These are phyloP conservation scores for Suillus cothurnatus DNA, from an alignment of 768 basidiomycete species.

Conservation along the genomic window DNA sequence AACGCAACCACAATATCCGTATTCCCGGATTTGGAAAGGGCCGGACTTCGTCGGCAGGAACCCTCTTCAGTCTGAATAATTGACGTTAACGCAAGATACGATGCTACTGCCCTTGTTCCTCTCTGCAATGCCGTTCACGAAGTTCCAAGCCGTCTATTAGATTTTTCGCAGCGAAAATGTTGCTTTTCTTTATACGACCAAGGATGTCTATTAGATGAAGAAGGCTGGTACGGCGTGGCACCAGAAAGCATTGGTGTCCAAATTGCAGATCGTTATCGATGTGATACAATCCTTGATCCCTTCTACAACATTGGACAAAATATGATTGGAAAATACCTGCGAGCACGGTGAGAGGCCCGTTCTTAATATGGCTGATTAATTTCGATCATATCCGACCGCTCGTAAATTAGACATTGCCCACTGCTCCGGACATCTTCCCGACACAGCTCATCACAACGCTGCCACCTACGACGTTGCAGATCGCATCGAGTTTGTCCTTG, in stretches of 20 bases:
- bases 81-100: constrained; percentile 55
- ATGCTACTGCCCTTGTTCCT: constrained; percentile 74
- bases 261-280: constrained; percentile 91
- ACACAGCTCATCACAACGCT: constrained; percentile 90
- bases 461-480: constrained; percentile 92
- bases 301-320: constrained; percentile 99
- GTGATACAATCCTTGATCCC: constrained; percentile 83
- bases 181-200: constrained; percentile 79
- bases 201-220: constrained; percentile 88
- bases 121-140: constrained; percentile 64
- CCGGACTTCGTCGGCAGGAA: too few relatives aligned
- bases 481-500: constrained; percentile 90
- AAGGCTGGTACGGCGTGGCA: constrained; percentile 98
- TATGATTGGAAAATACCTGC: constrained; percentile 94
- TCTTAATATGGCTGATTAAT: constrained; percentile 6
- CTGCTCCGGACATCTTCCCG: constrained; percentile 87
- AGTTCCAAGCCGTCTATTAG: constrained; percentile 71
- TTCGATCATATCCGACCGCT: too few relatives aligned
- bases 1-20: too few relatives aligned
- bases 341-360: constrained; percentile 68
- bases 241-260: constrained; percentile 91
- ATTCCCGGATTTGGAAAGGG: too few relatives aligned
- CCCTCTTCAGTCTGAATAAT: too few relatives aligned
- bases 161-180: constrained; percentile 83
- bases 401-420: constrained; percentile 75